These are phyloP conservation scores for Actinomucor elegans DNA, from an alignment of 371 early-diverging fungal genomes.

Conservation along the genomic window DNA sequence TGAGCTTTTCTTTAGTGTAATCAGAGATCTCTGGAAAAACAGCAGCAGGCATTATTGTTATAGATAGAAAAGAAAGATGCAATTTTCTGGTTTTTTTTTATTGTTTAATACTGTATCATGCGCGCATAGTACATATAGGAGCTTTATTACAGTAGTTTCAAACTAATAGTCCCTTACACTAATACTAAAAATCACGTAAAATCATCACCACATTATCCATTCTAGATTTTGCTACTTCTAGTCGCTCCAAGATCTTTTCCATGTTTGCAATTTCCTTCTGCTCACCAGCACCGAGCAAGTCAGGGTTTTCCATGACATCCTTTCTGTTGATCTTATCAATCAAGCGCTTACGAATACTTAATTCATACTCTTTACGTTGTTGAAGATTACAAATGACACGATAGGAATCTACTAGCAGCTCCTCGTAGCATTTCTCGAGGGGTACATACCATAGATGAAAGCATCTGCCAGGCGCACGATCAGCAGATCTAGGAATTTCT, in stretches of 20 bases:
- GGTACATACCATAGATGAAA: conserved; percentile 83
- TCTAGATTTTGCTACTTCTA: conserved; percentile 63
- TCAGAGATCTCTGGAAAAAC: too few species aligned
- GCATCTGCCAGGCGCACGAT: conserved; percentile 85
- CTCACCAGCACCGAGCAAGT: conserved; percentile 61
- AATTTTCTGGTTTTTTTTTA: too few species aligned
- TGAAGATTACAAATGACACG: conserved; percentile 69
- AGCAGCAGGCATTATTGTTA: too few species aligned
- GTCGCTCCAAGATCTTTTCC: conserved; percentile 47
- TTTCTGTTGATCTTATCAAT: conserved; percentile 76
- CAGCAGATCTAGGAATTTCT: conserved; percentile 86
- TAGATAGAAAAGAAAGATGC: too few species aligned
- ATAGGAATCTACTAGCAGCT: conserved; percentile 63
- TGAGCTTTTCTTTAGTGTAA: too few species aligned
- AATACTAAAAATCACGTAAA: conserved; percentile 69
- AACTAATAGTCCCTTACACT: too few species aligned
- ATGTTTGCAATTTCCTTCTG: conserved; percentile 53
- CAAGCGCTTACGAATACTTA: conserved; percentile 54
- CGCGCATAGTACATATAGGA: too few species aligned
- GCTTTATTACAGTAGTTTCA: too few species aligned
- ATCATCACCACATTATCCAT: conserved; percentile 70
- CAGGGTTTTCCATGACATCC: conserved; percentile 68
- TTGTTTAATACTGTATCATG: too few species aligned
- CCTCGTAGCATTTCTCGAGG: conserved; percentile 59
- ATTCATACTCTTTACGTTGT: conserved; percentile 67